Percentiles rank a stretch among this genome's conserved stretches.
Conservation (phyloP, 495 filamentous ascomycete genomes). For the Talaromyces proteolyticus region DNA sequence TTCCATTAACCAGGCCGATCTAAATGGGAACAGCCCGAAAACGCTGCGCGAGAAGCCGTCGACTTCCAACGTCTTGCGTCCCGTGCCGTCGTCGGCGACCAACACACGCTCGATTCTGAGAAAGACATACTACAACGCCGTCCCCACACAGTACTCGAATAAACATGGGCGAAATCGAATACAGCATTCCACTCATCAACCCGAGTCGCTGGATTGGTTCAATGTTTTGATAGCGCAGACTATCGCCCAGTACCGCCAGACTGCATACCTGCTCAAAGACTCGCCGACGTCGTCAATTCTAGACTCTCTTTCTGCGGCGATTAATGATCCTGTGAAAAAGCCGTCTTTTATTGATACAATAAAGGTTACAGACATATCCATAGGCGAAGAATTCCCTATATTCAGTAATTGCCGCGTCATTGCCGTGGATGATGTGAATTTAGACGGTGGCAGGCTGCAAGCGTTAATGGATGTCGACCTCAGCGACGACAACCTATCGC, state of each 20-base stretch:
- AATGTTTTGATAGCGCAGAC: conserved; percentile 97
- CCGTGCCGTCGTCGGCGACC: conserved; percentile 46
- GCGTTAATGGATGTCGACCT: conserved; percentile 96
- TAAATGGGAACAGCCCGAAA: conserved; percentile 25
- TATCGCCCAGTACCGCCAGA: conserved; percentile 88
- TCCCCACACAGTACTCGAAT: conserved; percentile 33
- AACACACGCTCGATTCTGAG: conserved; percentile 87
- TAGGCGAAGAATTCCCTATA: conserved; percentile 97
- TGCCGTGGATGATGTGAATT: conserved; percentile 45
- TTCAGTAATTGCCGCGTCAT: conserved; percentile 98
- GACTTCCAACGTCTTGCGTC: conserved; percentile 65
- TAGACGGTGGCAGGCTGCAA: conserved; percentile 65
- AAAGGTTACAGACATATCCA: conserved; percentile 81
- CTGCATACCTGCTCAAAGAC: conserved; percentile 78
- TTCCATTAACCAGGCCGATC: conserved; percentile 33
- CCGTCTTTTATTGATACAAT: conserved; percentile 93
- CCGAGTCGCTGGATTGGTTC: conserved; percentile 99
- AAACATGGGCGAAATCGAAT: conserved; percentile 41
- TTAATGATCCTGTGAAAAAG: conserved; percentile 74
- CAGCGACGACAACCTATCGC: conserved; percentile 83
- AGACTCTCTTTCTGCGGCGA: conserved; percentile 78
- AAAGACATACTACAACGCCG: conserved; percentile 97
- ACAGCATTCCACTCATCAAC: conserved; percentile 74
- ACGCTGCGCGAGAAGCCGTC: conserved; percentile 71
- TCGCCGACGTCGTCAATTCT: conserved; percentile 66